Evolutionary conservation across 306 rosid species (phyloP), one percentile per base, ranked within the genome.

Genomic region (Pterocarpus macrocarpus): DNA sequence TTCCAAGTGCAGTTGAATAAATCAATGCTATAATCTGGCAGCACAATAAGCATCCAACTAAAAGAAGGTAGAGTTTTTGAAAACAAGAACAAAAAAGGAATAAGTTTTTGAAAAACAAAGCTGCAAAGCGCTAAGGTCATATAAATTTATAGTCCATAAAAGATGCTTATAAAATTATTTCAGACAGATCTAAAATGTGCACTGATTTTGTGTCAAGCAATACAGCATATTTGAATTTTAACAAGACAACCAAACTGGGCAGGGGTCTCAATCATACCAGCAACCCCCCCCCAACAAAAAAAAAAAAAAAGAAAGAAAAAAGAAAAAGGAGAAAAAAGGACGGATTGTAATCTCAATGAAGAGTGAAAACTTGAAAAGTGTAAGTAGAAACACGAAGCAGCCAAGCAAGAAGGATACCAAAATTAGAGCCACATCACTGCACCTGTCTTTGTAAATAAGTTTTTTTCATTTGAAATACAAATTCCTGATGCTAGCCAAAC

Each of bases 41-140:
- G 59, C 70, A 74, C 3, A n/a, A 16, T 52, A 65, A 33, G 15
- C 61, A 56, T 55, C 63, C 79, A 50, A 80, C 44, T 8, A 71
- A 53, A 71, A 17, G 44, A 61, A 33, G 8, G 35, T 39, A 66
- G 43, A 5, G 34, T 47, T 44, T 49, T 17, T 55, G 8, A 56
- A 16, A 17, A 3, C 28, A n/a, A 39, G 43, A 66, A 39, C 15
- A 1, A 36, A 35, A 64, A 2, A 32, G 44, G 30, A 57, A 8
- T 2, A n/a, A 8, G 22, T 8, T 56, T 14, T 12, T 22, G 15
- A 73, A 30, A 30, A 22, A 55, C n/a, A n/a, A 81, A 64, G 50
- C 17, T 32, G 64, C 56, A 56, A 67, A 56, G 3, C 64, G 57
- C 47, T 36, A 57, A 44, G 63, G 0, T 34, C 17, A 17, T 47